A percentile compares a stretch with the other conserved stretches of the same genome.
These are phyloP conservation scores for Trypanosoma vivax DNA, from an alignment of 208 protist species.

Conservation along the genomic window DNA sequence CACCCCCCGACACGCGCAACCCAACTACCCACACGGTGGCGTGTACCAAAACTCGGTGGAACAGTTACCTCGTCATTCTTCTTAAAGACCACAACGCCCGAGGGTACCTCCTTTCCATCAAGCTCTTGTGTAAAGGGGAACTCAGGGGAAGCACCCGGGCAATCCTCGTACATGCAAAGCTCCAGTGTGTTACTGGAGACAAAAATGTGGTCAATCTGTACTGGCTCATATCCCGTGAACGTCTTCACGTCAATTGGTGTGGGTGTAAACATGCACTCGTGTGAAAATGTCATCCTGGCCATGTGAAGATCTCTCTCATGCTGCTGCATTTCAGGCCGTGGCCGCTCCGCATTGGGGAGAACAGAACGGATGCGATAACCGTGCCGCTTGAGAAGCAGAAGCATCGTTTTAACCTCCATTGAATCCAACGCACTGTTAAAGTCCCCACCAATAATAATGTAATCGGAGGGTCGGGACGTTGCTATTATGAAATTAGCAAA, in stretches of 20 bases:
- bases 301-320: constrained; percentile 16
- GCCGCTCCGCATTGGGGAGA: constrained; percentile 29
- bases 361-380: constrained; percentile 69
- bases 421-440: constrained; percentile 81
- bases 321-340: background rate
- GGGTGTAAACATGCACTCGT: constrained; percentile 73
- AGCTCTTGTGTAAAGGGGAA: constrained; percentile 30
- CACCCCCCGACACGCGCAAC: no score
- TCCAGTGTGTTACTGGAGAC: constrained; percentile 38
- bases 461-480: constrained; percentile 63
- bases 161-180: constrained; percentile 55
- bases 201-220: constrained; percentile 87
- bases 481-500: constrained; percentile 65
- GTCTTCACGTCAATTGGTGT: constrained; percentile 64
- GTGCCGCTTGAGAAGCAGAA: constrained; percentile 55
- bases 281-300: constrained; percentile 59
- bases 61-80: constrained; percentile 38
- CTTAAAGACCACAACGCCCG: constrained; percentile 73
- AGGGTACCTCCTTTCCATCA: constrained; percentile 22
- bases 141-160: constrained; percentile 44
- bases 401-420: constrained; percentile 74
- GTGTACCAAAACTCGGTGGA: constrained; percentile 2
- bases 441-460: constrained; percentile 77
- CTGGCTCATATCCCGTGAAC: constrained; percentile 59
- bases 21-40: background rate